These are phyloP conservation scores for Testicularia cyperi DNA, from an alignment of 1,284 basidiomycete genomes.

Conservation along the genomic window DNA sequence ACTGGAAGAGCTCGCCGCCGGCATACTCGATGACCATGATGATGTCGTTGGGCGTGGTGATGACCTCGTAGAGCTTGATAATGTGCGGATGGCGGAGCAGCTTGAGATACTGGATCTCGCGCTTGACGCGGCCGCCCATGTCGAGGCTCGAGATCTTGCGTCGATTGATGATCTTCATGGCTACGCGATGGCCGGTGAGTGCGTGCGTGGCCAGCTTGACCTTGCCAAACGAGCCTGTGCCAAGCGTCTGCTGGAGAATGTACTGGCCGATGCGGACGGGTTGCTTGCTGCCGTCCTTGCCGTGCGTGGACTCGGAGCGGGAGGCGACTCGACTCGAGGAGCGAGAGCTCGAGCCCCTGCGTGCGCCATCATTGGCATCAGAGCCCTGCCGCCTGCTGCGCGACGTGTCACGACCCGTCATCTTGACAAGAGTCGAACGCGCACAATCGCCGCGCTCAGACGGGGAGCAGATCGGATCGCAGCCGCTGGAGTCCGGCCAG, in stretches of 20 bases:
- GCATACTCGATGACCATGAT: conserved; percentile 61
- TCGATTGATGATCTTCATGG: conserved; percentile 96
- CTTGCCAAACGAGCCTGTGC: conserved; percentile 88
- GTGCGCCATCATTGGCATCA: conserved; percentile 6
- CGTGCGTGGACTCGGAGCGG: conserved; percentile 17
- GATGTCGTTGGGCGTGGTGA: conserved; percentile 58
- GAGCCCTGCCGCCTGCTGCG: too few relatives aligned
- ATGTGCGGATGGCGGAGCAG: conserved; percentile 58
- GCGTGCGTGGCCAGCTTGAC: conserved; percentile 96
- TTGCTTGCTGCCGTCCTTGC: conserved; percentile 24
- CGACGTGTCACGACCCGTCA: too few relatives aligned
- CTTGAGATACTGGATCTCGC: conserved; percentile 66
- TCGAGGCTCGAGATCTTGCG: conserved; percentile 87
- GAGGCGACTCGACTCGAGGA: conserved; percentile 24
- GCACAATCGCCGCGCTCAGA: too few relatives aligned
- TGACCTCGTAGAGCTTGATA: conserved; percentile 60
- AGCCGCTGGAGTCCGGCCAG: too few relatives aligned
- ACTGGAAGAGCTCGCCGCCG: conserved; percentile 58
- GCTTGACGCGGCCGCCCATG: conserved; percentile 70
- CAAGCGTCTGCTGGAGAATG: conserved; percentile 62
- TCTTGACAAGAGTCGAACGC: too few relatives aligned
- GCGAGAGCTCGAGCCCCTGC: conserved; percentile 12
- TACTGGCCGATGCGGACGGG: conserved; percentile 57
- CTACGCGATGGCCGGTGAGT: conserved; percentile 90
- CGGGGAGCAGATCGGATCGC: too few relatives aligned